phyloP scores from a whole-genome alignment of 1,284 basidiomycete species.

The Naganishia sp. region DNA sequence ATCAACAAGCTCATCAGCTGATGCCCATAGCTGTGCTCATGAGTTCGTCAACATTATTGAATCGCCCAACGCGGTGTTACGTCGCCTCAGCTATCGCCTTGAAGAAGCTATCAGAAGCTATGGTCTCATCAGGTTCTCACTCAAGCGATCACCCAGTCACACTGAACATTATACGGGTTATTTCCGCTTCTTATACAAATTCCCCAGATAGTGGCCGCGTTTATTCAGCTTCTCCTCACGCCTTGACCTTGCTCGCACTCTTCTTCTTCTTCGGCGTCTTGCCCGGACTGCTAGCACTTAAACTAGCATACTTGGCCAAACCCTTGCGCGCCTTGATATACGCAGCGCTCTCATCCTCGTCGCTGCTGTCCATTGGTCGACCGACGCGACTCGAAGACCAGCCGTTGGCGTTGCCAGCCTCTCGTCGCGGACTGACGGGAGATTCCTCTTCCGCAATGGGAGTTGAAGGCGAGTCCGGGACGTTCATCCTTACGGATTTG shows the following conservation, averaged over 20 bases:
- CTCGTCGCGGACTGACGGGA: constrained; percentile 6
- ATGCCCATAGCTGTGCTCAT: too few species aligned
- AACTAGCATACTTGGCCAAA: constrained; percentile 41
- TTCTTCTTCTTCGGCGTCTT: constrained; percentile 36
- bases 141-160: too few species aligned
- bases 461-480: constrained; percentile 43
- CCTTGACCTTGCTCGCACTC: constrained; percentile 31
- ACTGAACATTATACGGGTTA: too few species aligned
- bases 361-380: constrained; percentile 46
- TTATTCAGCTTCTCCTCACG: not conserved
- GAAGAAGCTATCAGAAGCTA: too few species aligned
- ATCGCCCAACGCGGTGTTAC: too few species aligned
- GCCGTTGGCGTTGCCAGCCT: constrained; percentile 20
- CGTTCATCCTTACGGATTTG: constrained; percentile 50
- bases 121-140: too few species aligned
- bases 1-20: too few species aligned
- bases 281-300: constrained; percentile 36
- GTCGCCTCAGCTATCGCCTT: too few species aligned
- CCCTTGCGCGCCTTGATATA: constrained; percentile 46
- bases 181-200: too few species aligned
- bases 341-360: constrained; percentile 46
- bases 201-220: too few species aligned
- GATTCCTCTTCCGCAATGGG: constrained; percentile 15
- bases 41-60: too few species aligned
- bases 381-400: constrained; percentile 50